Evolutionary conservation across 495 filamentous ascomycete species (phyloP), one percentile per base, ranked within the genome.

Genomic region (Staphylotrichum longicolle): DNA sequence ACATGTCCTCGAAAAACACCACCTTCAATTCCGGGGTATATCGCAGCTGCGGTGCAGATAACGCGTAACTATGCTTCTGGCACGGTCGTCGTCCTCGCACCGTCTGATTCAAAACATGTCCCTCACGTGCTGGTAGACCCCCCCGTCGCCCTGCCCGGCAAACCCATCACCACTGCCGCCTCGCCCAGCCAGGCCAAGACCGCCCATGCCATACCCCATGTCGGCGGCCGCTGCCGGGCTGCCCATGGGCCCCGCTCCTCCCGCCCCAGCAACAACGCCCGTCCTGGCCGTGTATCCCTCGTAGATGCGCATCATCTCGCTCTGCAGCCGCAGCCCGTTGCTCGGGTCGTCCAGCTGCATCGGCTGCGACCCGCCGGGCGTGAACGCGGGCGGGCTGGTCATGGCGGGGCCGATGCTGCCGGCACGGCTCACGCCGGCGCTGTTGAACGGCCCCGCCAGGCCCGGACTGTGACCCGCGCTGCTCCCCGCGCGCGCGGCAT

Each of bases 261-360:
- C 37, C 37, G 6, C 37, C 10, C 20, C 20, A 27, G 20, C 41
- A 37, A 30, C 41, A 20, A 41, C 48, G 8, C 41, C 58, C 15
- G 45, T 53, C 50, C 55, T 32, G 3, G 63, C 63, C 49, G 57
- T 54, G 27, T 67, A 69, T 0, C 64, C 64, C 61, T 81, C 79
- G 56, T 73, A 81, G 45, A 82, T 75, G 7, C 73, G 64, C 35
- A 68, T 72, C 74, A 82, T 79, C 63, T 80, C 79, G 37, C 61
- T 77, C 50, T 78, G 77, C 57, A 82, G 69, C 55, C 70, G 66
- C 20, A 72, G 45, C 0, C 77, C 78, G 48, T 77, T 79, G 35
- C 50, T 65, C 42, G 57, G 51, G 32, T 72, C 69, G 14, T 72
- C 69, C 7, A 51, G 30, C 48, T 52, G 61, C 54, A 39, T 52